Evolutionary conservation across 352 stramenopile species (phyloP).

Genomic region (Globisporangium recalcitrans): DNA sequence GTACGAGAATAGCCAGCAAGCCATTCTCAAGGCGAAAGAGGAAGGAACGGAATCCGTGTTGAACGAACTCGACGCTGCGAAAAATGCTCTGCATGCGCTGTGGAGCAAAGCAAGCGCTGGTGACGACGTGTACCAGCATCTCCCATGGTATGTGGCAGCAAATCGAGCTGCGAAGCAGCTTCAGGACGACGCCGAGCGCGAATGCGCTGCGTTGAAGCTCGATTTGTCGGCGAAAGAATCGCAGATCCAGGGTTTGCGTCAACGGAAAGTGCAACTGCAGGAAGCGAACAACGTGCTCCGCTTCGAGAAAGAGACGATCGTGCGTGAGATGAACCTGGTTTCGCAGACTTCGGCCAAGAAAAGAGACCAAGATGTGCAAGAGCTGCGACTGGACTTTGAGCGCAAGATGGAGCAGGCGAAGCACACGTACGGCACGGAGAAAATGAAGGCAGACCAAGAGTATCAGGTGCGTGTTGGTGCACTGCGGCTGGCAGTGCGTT

Average conservation of each 20-base stretch:
- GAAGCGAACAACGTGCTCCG: conserved; percentile 47
- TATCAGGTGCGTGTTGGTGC: conserved; percentile 27
- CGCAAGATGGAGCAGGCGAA: conserved; percentile 54
- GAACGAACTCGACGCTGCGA: conserved; percentile 44
- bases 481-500: not conserved
- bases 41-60: conserved; percentile 25
- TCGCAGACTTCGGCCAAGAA: conserved; percentile 44
- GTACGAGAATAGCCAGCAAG: conserved; percentile 24
- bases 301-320: conserved; percentile 67
- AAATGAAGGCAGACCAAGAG: conserved; percentile 51
- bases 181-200: conserved; percentile 23
- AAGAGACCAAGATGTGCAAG: conserved; percentile 46
- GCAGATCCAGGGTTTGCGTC: conserved; percentile 24
- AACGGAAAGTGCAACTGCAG: conserved; percentile 33
- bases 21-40: conserved; percentile 27
- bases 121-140: conserved; percentile 31
- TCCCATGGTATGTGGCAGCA: conserved; percentile 56
- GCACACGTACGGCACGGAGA: conserved; percentile 35
- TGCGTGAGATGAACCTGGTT: conserved; percentile 55
- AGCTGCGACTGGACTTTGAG: conserved; percentile 45
- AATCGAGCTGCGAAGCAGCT: conserved; percentile 32
- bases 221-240: conserved; percentile 24
- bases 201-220: conserved; percentile 15
- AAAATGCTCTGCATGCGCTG: conserved; percentile 33
- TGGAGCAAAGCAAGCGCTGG: conserved; percentile 14